Conservation (phyloP, 2,329 filamentous ascomycete species). For the Parastagonospora nodorum region DNA sequence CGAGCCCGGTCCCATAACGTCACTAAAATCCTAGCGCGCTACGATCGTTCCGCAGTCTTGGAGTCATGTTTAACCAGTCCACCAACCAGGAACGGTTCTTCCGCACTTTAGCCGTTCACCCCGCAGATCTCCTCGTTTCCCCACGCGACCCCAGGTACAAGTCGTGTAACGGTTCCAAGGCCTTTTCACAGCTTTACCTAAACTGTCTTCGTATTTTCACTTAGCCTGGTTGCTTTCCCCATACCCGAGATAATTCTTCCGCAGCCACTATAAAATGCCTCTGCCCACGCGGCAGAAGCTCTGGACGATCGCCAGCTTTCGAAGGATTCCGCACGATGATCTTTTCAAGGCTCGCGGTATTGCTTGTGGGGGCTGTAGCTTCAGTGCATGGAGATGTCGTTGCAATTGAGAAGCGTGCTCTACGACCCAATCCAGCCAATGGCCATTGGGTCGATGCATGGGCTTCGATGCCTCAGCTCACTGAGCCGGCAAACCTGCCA, state of each 20-base stretch:
- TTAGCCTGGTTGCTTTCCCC: slow-evolving; percentile 23
- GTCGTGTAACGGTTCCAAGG: slow-evolving; percentile 10
- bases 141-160: slow-evolving; percentile 26
- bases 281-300: background rate
- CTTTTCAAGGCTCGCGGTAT: slow-evolving; percentile 14
- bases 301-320: background rate
- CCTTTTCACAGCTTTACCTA: slow-evolving; percentile 12
- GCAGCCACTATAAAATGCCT: slow-evolving; percentile 18
- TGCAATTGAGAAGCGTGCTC: slow-evolving; percentile 12
- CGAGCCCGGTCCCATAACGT: background rate
- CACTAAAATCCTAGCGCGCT: background rate
- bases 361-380: slow-evolving; percentile 16
- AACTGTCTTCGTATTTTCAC: slow-evolving; percentile 20
- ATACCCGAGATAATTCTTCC: slow-evolving; percentile 19
- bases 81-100: slow-evolving; percentile 32
- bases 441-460: slow-evolving; percentile 67
- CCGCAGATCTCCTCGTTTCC: slow-evolving; percentile 26
- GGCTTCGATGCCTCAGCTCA: slow-evolving; percentile 69
- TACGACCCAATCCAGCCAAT: slow-evolving; percentile 33
- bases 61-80: slow-evolving; percentile 7
- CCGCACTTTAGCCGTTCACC: slow-evolving; percentile 41
- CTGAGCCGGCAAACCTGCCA: slow-evolving; percentile 59
- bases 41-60: background rate
- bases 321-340: slow-evolving; percentile 12
- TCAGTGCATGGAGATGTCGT: slow-evolving; percentile 15